A percentile compares a stretch with the other conserved stretches of the same genome.
Conservation (phyloP, 2,329 filamentous ascomycete species). For the Fonsecaea multimorphosa region DNA sequence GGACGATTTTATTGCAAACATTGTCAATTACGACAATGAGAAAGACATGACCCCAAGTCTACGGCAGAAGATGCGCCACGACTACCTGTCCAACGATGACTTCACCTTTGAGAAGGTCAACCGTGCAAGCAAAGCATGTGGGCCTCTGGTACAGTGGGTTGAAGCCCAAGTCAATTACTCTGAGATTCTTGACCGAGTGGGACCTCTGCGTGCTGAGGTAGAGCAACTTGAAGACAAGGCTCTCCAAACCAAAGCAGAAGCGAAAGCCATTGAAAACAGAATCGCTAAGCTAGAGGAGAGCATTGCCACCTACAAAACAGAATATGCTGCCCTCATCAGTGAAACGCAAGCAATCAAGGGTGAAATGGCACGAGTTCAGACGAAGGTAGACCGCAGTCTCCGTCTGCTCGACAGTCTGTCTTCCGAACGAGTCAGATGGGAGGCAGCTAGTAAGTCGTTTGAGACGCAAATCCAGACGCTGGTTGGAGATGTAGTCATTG, state of each 20-base stretch:
- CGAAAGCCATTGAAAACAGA: slow-evolving; percentile 86
- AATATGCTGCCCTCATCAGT: slow-evolving; percentile 94
- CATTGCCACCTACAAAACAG: slow-evolving; percentile 92
- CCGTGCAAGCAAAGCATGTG: slow-evolving; percentile 94
- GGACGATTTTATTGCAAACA: slow-evolving; percentile 97
- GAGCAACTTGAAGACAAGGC: slow-evolving; percentile 84
- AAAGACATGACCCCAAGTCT: slow-evolving; percentile 86
- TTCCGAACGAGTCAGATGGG: slow-evolving; percentile 91
- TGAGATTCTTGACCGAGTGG: slow-evolving; percentile 93
- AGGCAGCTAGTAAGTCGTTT: slow-evolving; percentile 96
- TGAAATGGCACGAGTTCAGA: slow-evolving; percentile 95
- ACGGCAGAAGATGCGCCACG: slow-evolving; percentile 86
- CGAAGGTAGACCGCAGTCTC: slow-evolving; percentile 96
- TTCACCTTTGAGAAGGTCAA: slow-evolving; percentile 97
- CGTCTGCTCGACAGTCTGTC: slow-evolving; percentile 92
- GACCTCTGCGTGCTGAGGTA: slow-evolving; percentile 89
- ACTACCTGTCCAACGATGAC: slow-evolving; percentile 89
- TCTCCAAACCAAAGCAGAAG: slow-evolving; percentile 89
- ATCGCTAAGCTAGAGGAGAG: slow-evolving; percentile 84
- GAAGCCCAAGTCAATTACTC: slow-evolving; percentile 96
- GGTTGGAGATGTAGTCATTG: slow-evolving; percentile 92
- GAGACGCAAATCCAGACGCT: slow-evolving; percentile 97
- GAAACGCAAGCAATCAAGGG: slow-evolving; percentile 97
- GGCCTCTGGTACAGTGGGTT: slow-evolving; percentile 96
- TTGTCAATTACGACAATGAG: slow-evolving; percentile 96